These are phyloP conservation scores for Rhynchosporium agropyri DNA, from an alignment of 2,329 filamentous ascomycete genomes.

Conservation along the genomic window DNA sequence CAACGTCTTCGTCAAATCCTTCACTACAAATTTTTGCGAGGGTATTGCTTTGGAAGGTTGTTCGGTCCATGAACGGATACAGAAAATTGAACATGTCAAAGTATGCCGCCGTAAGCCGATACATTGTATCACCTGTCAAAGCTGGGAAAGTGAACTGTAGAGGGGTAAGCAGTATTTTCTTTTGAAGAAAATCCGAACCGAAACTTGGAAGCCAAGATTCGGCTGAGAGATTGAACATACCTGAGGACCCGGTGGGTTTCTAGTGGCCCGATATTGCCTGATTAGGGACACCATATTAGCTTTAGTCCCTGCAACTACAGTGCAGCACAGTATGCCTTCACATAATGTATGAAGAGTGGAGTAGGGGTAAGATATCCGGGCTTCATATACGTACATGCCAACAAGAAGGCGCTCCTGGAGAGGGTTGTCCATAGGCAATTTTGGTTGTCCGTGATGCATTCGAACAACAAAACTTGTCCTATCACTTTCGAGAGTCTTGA, in stretches of 20 bases:
- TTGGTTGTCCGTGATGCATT: conserved; percentile 35
- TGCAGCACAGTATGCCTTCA: too few species aligned
- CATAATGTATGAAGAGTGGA: background rate
- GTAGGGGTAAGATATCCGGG: too few species aligned
- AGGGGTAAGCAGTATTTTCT: background rate
- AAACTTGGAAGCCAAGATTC: background rate
- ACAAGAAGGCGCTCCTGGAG: conserved; percentile 36
- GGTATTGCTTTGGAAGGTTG: conserved; percentile 53
- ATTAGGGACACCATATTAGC: conserved; percentile 13
- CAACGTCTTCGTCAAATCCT: conserved; percentile 53
- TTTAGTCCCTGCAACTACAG: too few species aligned
- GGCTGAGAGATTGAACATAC: background rate
- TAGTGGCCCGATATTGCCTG: conserved; percentile 40
- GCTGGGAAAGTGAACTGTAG: conserved; percentile 37
- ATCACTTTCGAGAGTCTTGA: conserved; percentile 45
- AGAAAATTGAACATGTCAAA: conserved; percentile 63
- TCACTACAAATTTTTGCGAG: conserved; percentile 50
- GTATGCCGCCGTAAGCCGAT: conserved; percentile 54
- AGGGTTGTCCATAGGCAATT: conserved; percentile 36
- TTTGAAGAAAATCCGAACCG: background rate
- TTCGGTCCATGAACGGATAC: conserved; percentile 60
- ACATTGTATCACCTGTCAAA: conserved; percentile 54
- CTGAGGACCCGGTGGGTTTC: conserved; percentile 35
- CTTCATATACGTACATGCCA: conserved; percentile 18
- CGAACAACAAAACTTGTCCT: conserved; percentile 44